These are phyloP conservation scores for Purshia tridentata DNA, from an alignment of 306 rosid genomes.

Conservation along the genomic window DNA sequence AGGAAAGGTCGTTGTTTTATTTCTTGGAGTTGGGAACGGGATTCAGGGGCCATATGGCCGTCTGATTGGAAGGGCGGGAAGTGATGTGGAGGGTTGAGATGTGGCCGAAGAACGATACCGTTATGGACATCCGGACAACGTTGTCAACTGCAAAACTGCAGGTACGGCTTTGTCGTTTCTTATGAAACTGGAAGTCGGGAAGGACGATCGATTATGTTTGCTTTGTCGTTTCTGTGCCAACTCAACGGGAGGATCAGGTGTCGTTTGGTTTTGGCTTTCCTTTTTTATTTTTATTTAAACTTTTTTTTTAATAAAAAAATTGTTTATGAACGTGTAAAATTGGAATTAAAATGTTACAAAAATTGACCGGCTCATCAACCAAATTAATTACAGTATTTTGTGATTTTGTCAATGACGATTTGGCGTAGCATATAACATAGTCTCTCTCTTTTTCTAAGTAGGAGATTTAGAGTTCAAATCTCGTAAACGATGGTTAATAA, in stretches of 20 bases:
- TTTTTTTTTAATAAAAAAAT: no score
- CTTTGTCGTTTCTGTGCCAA: background rate
- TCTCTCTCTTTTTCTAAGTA: no score
- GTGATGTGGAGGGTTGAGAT: background rate
- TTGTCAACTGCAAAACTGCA: background rate
- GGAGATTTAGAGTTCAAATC: no score
- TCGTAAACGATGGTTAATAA: no score
- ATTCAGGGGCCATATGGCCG: background rate
- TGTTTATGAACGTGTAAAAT: no score
- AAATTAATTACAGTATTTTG: no score
- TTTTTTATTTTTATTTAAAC: no score
- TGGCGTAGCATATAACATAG: no score
- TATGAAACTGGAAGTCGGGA: background rate
- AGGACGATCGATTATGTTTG: background rate
- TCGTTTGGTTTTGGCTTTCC: no score
- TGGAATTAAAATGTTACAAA: no score
- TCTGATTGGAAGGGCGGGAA: background rate
- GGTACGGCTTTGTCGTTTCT: background rate
- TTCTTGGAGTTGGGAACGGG: background rate
- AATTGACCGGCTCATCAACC: no score
- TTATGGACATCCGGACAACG: background rate
- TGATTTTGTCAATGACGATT: no score
- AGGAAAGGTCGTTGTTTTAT: background rate
- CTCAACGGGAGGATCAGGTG: background rate
- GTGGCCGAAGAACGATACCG: slow-evolving; percentile 5